A percentile compares a stretch with the other conserved stretches of the same genome.
These are phyloP conservation scores for Neohortaea acidophila DNA, from an alignment of 495 filamentous ascomycete genomes.

Conservation along the genomic window DNA sequence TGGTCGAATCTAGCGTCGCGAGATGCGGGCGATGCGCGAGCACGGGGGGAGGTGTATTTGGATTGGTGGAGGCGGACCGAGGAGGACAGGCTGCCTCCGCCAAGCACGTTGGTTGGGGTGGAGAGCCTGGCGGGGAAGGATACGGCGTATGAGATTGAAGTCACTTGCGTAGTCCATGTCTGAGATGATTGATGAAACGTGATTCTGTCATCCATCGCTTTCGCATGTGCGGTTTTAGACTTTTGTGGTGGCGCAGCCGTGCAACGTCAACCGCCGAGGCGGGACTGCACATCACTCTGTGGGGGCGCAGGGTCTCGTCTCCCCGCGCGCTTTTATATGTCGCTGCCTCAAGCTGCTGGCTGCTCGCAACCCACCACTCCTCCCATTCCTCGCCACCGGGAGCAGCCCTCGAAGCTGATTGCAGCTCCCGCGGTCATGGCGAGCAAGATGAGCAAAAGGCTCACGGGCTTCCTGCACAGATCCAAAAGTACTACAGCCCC, in stretches of 20 bases:
- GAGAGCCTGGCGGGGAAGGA: conserved; percentile 5
- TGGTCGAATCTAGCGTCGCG: background rate
- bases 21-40: background rate
- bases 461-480: conserved; percentile 9
- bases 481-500: conserved; percentile 12
- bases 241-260: too few species aligned
- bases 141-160: conserved; percentile 3
- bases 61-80: conserved; percentile 2
- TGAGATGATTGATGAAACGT: too few species aligned
- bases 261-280: too few species aligned
- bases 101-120: conserved; percentile 7
- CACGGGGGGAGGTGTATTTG: background rate
- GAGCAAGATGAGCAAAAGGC: conserved; percentile 12
- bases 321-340: too few species aligned
- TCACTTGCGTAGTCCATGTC: background rate
- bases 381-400: too few species aligned
- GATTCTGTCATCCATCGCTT: too few species aligned
- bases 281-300: too few species aligned
- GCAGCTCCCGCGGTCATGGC: background rate
- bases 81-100: conserved; percentile 2
- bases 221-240: too few species aligned
- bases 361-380: too few species aligned
- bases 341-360: too few species aligned
- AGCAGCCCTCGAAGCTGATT: too few species aligned
- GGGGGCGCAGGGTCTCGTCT: too few species aligned